phyloP scores from a whole-genome alignment of 441 rosid genomes.

The Erodium texanum region DNA sequence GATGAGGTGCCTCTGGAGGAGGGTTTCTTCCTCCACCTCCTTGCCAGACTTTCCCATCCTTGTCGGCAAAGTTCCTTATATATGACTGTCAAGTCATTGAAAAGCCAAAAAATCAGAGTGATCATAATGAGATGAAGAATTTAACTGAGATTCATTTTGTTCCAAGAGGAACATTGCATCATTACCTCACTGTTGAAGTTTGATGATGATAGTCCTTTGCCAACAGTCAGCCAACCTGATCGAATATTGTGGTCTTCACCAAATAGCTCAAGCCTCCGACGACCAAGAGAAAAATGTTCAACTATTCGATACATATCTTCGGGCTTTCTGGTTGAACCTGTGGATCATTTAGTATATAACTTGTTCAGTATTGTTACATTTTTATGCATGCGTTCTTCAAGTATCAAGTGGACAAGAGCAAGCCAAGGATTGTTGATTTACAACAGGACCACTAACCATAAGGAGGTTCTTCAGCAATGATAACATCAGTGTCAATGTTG shows the following conservation, averaged over 20 bases:
- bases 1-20: conserved; percentile 89
- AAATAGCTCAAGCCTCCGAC: conserved; percentile 93
- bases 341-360: conserved; percentile 21
- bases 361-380: not conserved
- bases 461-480: conserved; percentile 95
- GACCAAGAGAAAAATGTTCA: conserved; percentile 96
- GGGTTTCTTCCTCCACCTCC: conserved; percentile 99
- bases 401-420: not conserved
- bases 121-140: not conserved
- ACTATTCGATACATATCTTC: conserved; percentile 97
- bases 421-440: not conserved
- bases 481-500: conserved; percentile 95
- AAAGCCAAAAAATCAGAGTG: too few species aligned
- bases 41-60: conserved; percentile 97
- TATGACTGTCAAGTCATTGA: conserved; percentile 53
- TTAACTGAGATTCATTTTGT: not conserved
- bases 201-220: conserved; percentile 78
- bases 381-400: not conserved
- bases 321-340: conserved; percentile 95
- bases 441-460: conserved; percentile 56
- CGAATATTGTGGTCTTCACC: conserved; percentile 98
- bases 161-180: not conserved
- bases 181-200: conserved; percentile 78
- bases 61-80: conserved; percentile 62
- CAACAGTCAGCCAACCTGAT: conserved; percentile 92